Evolutionary conservation across 345 rosid genomes (phyloP), one percentile per base, ranked within the genome.

Genomic region (Trapa incisa): DNA sequence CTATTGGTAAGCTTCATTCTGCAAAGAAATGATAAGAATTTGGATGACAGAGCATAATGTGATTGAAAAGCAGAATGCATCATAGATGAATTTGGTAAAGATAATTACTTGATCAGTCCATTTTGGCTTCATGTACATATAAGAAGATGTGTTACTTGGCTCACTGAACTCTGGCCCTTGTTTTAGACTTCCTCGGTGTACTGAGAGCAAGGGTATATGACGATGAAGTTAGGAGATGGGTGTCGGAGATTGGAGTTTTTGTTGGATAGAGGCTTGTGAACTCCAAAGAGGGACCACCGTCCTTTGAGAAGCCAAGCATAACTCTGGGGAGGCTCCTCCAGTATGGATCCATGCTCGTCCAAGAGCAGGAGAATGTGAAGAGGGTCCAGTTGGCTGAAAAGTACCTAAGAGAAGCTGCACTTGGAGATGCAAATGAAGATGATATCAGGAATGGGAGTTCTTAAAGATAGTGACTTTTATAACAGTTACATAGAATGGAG

Each of bases 291-390:
- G 84, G 76, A 52, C 84, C 84, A 64, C 89, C 86, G 3, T 77
- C 77, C 3, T 84, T 84, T n/a, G 80, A 78, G 72, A 79, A 80
- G 75, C 89, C 86, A 1, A 74, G 74, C 67, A 78, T 84, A 84
- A 80, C 74, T 10, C 67, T 80, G 0, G 67, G 68, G 38, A 82
- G 69, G 76, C 86, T 82, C 14, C 70, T 80, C 0, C 78, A 78
- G 75, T 80, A 84, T 8, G 86, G 88, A 14, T 73, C 54, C 71
- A 80, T 78, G 84, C 83, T 84, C 47, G 86, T 84, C 39, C 50
- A 77, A 37, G 88, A 84, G 73, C 88, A 82, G 53, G 84, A 84
- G 64, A 82, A 84, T 60, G 84, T 84, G 72, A 82, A 82, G 76
- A 80, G 86, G 75, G 83, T 84, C 8, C 86, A 78, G 61, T 62